Percentiles rank a stretch among this genome's conserved stretches.
These are phyloP conservation scores for Termitomyces sp. DNA, from an alignment of 768 basidiomycete genomes.

Conservation along the genomic window DNA sequence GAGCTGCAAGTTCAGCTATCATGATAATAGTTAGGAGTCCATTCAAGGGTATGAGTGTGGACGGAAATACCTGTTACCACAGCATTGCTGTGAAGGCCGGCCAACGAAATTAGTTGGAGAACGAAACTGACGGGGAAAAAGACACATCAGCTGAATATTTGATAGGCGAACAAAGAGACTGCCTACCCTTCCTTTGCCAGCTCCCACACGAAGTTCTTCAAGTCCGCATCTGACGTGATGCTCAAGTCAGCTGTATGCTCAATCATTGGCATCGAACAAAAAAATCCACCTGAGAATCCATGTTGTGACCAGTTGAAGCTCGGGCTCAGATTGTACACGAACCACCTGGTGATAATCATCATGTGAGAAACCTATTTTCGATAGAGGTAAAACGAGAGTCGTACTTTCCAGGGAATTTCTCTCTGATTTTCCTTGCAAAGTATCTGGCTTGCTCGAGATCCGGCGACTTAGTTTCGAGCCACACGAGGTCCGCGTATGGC, in stretches of 20 bases:
- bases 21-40: not conserved
- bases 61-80: slow-evolving; percentile 59
- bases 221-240: slow-evolving; percentile 50
- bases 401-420: slow-evolving; percentile 69
- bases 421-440: slow-evolving; percentile 74
- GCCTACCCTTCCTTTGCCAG: slow-evolving; percentile 81
- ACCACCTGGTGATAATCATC: slow-evolving; percentile 44
- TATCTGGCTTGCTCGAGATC: slow-evolving; percentile 73
- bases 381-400: slow-evolving; percentile 9
- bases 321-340: slow-evolving; percentile 92
- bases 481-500: slow-evolving; percentile 84
- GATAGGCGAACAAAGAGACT: not conserved
- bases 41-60: not conserved
- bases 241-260: not conserved
- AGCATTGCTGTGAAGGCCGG: slow-evolving; percentile 85
- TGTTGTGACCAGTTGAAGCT: slow-evolving; percentile 91
- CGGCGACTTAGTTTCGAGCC: slow-evolving; percentile 92
- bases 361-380: not conserved
- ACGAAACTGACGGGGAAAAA: slow-evolving; percentile 72
- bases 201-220: slow-evolving; percentile 89
- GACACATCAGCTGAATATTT: slow-evolving; percentile 6
- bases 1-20: slow-evolving; percentile 71
- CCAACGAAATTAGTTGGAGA: slow-evolving; percentile 84
- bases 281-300: slow-evolving; percentile 61
- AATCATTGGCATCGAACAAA: not conserved